These are phyloP conservation scores for Acer negundo DNA, from an alignment of 345 rosid species.

Conservation along the genomic window DNA sequence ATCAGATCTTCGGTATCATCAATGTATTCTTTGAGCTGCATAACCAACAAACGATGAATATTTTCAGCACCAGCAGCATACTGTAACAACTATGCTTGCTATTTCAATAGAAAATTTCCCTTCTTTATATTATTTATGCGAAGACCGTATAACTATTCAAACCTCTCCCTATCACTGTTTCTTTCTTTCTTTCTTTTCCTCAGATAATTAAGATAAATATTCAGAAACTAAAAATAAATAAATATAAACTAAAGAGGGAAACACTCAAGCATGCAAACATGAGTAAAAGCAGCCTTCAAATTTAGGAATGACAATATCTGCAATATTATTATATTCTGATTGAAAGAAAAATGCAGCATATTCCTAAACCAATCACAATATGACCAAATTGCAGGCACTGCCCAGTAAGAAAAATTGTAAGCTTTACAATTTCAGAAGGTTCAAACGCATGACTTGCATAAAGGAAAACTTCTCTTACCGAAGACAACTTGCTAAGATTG, in stretches of 20 bases:
- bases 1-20: conserved; percentile 97
- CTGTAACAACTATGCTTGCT: not conserved
- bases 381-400: not conserved
- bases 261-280: not conserved
- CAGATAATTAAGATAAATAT: no score
- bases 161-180: not conserved
- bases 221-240: not conserved
- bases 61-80: not conserved
- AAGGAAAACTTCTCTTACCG: conserved; percentile 50
- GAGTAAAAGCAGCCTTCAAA: conserved; percentile 10
- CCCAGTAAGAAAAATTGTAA: not conserved
- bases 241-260: not conserved
- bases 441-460: not conserved
- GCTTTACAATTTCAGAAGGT: not conserved
- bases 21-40: conserved; percentile 93
- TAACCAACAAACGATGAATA: conserved; percentile 15
- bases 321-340: conserved; percentile 1
- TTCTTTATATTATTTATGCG: not conserved
- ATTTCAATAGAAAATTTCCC: not conserved
- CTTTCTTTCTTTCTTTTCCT: not conserved
- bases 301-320: not conserved
- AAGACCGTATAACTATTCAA: not conserved
- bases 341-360: conserved; percentile 1
- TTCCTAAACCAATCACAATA: not conserved
- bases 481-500: conserved; percentile 78